Evolutionary conservation across 2,329 filamentous ascomycete genomes (phyloP).

Genomic region (Xylariaceae sp.): DNA sequence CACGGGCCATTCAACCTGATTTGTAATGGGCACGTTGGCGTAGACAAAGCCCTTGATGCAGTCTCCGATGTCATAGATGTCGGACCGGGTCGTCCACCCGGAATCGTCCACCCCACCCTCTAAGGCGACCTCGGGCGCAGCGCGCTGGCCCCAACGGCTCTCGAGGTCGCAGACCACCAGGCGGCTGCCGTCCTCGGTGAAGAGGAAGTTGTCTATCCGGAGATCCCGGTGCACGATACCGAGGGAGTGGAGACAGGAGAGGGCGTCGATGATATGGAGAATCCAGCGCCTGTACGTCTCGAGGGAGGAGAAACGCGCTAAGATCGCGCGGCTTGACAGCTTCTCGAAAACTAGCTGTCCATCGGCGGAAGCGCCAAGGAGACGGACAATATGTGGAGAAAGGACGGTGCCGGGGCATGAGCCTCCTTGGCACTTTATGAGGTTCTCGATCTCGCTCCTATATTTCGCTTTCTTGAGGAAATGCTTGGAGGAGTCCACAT

Average conservation of each 20-base stretch:
- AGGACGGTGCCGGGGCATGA: constrained; percentile 15
- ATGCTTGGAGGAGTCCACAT: constrained; percentile 20
- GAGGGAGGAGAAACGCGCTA: constrained; percentile 9
- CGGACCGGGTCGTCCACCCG: constrained; percentile 19
- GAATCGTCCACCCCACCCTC: constrained; percentile 13
- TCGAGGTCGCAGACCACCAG: constrained; percentile 26
- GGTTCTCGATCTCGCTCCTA: constrained; percentile 24
- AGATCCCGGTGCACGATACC: constrained; percentile 27
- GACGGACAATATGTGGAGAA: constrained; percentile 21
- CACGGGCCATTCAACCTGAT: constrained; percentile 24
- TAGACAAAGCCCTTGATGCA: constrained; percentile 26
- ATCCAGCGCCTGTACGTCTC: constrained; percentile 21
- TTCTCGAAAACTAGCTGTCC: constrained; percentile 25
- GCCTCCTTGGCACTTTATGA: constrained; percentile 23
- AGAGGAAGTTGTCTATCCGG: constrained; percentile 23
- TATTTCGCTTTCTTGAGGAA: constrained; percentile 27
- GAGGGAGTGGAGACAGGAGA: constrained; percentile 21
- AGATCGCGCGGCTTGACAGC: constrained; percentile 5
- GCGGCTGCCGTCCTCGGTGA: constrained; percentile 15
- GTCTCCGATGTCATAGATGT: constrained; percentile 26
- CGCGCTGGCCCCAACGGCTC: constrained; percentile 23
- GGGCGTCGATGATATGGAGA: constrained; percentile 18
- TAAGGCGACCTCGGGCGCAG: constrained; percentile 21
- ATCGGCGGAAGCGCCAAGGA: constrained; percentile 21
- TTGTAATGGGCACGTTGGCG: constrained; percentile 23